Evolutionary conservation across 139 green algal genomes (phyloP).

Genomic region (Chlamydomonas asymmetrica): DNA sequence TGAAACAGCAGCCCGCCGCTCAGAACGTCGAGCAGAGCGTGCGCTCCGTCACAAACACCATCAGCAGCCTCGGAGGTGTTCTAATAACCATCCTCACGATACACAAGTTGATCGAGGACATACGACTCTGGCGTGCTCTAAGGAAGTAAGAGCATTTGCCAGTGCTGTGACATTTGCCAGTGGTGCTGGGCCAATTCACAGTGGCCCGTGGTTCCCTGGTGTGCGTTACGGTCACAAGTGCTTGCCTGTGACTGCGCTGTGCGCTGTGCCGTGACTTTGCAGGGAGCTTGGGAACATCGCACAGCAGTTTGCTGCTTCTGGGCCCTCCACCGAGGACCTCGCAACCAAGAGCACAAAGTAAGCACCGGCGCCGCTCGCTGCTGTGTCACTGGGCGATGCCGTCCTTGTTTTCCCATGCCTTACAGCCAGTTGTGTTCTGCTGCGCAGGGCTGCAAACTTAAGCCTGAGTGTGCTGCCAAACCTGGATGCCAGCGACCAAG

Average conservation of each 20-base stretch:
- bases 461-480: no score
- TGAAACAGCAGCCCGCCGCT: constrained; percentile 8
- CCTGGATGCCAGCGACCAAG: no score
- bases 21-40: constrained; percentile 5
- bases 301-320: not conserved
- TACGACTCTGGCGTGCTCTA: constrained; percentile 14
- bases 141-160: not conserved
- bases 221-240: not conserved
- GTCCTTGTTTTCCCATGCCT: no score
- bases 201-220: not conserved
- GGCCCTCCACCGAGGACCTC: no score
- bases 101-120: constrained; percentile 46
- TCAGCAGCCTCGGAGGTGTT: constrained; percentile 11
- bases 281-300: not conserved
- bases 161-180: not conserved
- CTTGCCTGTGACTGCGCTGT: not conserved
- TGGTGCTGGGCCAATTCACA: not conserved
- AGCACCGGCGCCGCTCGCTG: no score
- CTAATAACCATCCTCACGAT: constrained; percentile 41
- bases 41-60: constrained; percentile 3
- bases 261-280: not conserved
- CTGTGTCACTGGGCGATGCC: no score
- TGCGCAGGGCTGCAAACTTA: no score
- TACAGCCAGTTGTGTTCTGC: no score
- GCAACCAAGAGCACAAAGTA: no score